Evolutionary conservation across 345 rosid species (phyloP), one percentile per base, ranked within the genome.

Genomic region (Physaria fendleri): DNA sequence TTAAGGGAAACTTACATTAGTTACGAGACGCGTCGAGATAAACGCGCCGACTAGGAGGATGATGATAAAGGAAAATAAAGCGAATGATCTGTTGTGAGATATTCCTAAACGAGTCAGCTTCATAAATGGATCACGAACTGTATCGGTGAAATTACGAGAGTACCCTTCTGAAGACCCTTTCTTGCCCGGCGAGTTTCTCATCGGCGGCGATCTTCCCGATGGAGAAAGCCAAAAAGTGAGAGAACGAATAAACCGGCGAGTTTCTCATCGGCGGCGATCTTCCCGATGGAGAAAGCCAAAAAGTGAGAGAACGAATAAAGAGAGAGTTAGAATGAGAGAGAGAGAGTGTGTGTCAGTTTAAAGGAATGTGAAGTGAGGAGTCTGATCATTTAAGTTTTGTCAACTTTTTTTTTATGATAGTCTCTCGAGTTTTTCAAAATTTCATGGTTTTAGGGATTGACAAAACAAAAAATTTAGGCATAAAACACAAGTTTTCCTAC

Each of bases 11-110:
- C 78, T 79, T 51, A 87, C 95, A 21, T 72, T 35, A 62, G 82
- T 54, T 22, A 65, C 62, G 73, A 78, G 62, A 71, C 81, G 92
- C 74, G 96, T 74, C 75, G 85, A 64, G 30, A 79, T 24, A 34
- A 80, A 79, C 70, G 88, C 90, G 81, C 90, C 83, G 90, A 74
- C 66, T 62, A 84, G 28, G 65, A 91, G 74, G 57, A 85, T 51
- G 52, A 76, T 6, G 58, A 78, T 1, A 62, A 79, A 17, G 61
- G 77, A 53, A 48, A 76, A 3, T 25, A 75, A 10, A 38, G 71
- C 77, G 30, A 79, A 75, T 8, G 78, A 64, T 76, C 78, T 79
- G 1, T 45, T 53, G 6, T 45, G 51, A 62, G 68, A 68, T 46
- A 28, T 28, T 13, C 62, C 56, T 4, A 39, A 21, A 49, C 72